Conservation (phyloP, 179 eudicot species). For the Amaranthus tricolor region DNA sequence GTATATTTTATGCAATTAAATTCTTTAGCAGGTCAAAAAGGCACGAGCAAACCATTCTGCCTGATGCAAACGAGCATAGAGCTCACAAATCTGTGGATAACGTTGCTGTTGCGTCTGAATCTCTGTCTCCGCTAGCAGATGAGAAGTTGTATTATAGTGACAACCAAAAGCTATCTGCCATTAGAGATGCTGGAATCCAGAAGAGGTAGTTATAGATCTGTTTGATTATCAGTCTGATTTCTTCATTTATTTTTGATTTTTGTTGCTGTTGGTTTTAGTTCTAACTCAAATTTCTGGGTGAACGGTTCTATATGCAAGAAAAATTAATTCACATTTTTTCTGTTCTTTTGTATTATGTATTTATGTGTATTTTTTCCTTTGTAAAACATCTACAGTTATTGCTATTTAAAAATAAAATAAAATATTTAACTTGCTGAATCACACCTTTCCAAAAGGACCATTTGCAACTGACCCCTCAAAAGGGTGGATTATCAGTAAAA, state of each 20-base stretch:
- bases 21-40: conserved; percentile 49
- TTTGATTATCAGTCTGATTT: neutral
- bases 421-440: neutral
- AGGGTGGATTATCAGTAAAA: no score
- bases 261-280: neutral
- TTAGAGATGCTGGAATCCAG: conserved; percentile 47
- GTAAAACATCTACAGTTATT: neutral
- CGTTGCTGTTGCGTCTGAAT: conserved; percentile 50
- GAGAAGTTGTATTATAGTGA: conserved; percentile 66
- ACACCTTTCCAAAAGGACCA: neutral
- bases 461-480: no score
- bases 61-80: conserved; percentile 33
- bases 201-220: conserved; percentile 43
- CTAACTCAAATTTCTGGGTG: no score
- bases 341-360: neutral
- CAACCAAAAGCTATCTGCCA: conserved; percentile 43
- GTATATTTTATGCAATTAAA: conserved; percentile 9
- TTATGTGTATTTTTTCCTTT: no score
- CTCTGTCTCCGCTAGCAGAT: conserved; percentile 53
- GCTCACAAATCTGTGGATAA: conserved; percentile 40
- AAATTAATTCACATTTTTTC: neutral
- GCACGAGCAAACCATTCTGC: conserved; percentile 29
- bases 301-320: no score
- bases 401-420: neutral
- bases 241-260: neutral